Evolutionary conservation across 1,284 basidiomycete genomes (phyloP), one percentile per base, ranked within the genome.

Genomic region (Golubevia pallescens): DNA sequence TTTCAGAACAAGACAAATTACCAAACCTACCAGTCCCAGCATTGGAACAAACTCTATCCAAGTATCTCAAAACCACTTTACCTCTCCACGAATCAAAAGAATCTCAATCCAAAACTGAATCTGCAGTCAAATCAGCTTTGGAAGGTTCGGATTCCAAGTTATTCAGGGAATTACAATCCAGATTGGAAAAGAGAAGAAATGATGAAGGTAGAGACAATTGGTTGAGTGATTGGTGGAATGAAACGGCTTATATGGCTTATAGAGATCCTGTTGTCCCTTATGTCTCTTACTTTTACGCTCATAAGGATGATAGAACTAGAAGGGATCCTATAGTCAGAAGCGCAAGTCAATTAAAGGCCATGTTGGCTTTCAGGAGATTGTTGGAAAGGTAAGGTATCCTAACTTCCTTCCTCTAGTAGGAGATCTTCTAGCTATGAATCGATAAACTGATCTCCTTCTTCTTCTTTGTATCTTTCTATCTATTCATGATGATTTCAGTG

Each of bases 141-240:
- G 16, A 16, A 16, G 51, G 51, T 19, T 16, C 16, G 51, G 51
- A 53, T n/a, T n/a, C n/a, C n/a, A n/a, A n/a, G n/a, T n/a, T n/a
- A n/a, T n/a, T 91, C 6, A 88, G 89, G 54, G 89, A 90, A 67
- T 89, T 98, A n/a, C 95, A 98, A 87, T 86, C 88, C 64, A 89
- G 96, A 2, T 89, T 98, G 52, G 88, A 93, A 80, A 88, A 89
- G 28, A 90, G 95, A 3, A 93, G 93, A 0, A 68, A 74, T 28
- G 82, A 84, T 55, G 80, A 86, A 52, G 85, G 85, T 21, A 86
- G 86, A 67, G 90, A 90, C 74, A 95, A 89, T 87, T 99, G 96
- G 96, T 89, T 99, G 38, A 89, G 90, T 63, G 94, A 97, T 66
- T 99, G 96, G 96, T 99, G 96, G 96, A 97, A 98, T 86, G 93